Evolutionary conservation across 371 early-diverging fungal species (phyloP), one percentile per base, ranked within the genome.

Genomic region (Saksenaea oblongispora): DNA sequence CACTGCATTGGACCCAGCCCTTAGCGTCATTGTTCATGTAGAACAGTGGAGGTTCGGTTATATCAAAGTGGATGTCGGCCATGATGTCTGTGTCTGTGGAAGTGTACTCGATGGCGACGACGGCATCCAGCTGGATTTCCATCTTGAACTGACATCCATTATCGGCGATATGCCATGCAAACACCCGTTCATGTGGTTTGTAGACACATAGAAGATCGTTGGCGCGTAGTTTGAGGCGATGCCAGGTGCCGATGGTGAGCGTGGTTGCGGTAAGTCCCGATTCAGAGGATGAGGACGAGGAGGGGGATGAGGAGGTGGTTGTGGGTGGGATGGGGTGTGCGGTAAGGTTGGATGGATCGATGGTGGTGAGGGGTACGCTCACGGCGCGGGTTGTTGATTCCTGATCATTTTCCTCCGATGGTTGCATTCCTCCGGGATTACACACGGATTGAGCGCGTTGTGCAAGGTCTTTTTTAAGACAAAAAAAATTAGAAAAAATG

Each of bases 201-300:
- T 86, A 87, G 39, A 81, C 83, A 69, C 89, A 89, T 13, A 87
- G 71, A n/a, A 93, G 75, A 59, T 90, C 89, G 1, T 85, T 81
- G 56, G 71, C 66, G n/a, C 70, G 71, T 42, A 86, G 78, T 54
- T 80, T 78, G 62, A 91, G 77, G 24, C 93, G 84, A 47, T 91
- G 89, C 93, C 93, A 93, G 7, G 87, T 87, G 27, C 93, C 93
- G 58, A 93, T 86, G 9, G 84, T 75, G 9, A 93, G 68, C 5
- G 90, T 88, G 24, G 89, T 87, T 10, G 80, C 85, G 72, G 74
- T 82, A 51, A 84, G 73, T 68, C 74, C 35, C 58, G 67, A 59
- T 37, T 71, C 63, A 24, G 44, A 58, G 13, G 39, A 34, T 14
- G 34, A 28, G 1, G 18, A 37, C 11, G 31, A 14, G 28, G 31